Evolutionary conservation across 306 rosid genomes (phyloP).

Genomic region (Prunus persica): DNA sequence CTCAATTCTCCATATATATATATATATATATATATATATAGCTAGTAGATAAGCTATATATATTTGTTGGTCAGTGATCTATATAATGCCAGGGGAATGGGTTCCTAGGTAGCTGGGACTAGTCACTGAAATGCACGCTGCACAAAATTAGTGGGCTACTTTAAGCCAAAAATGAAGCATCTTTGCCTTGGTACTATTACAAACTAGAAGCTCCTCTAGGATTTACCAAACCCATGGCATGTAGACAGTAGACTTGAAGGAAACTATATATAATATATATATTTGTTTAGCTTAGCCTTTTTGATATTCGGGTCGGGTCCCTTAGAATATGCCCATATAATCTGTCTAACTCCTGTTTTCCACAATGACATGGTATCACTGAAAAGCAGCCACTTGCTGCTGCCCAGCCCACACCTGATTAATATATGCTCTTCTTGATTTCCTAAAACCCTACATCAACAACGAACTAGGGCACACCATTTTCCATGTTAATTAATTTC

Average conservation of each 20-base stretch:
- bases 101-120: conserved; percentile 9
- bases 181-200: not conserved
- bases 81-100: not conserved
- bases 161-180: conserved; percentile 24
- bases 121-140: conserved; percentile 23
- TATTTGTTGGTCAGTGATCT: not conserved
- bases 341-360: not conserved
- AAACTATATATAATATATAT: not conserved
- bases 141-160: conserved; percentile 26
- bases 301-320: conserved; percentile 1
- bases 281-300: not conserved
- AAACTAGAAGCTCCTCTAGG: conserved; percentile 17
- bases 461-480: not conserved
- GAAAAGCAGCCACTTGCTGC: not conserved
- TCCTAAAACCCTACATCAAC: not conserved
- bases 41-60: not conserved
- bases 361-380: not conserved
- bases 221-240: conserved; percentile 1
- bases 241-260: not conserved
- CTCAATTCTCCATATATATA: too few relatives aligned
- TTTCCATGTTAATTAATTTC: not conserved
- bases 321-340: not conserved
- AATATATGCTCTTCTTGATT: conserved; percentile 1
- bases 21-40: too few relatives aligned
- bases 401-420: not conserved